Base-by-base conservation (phyloP, 306 rosid genomes). In the Quillaja saponaria region DNA sequence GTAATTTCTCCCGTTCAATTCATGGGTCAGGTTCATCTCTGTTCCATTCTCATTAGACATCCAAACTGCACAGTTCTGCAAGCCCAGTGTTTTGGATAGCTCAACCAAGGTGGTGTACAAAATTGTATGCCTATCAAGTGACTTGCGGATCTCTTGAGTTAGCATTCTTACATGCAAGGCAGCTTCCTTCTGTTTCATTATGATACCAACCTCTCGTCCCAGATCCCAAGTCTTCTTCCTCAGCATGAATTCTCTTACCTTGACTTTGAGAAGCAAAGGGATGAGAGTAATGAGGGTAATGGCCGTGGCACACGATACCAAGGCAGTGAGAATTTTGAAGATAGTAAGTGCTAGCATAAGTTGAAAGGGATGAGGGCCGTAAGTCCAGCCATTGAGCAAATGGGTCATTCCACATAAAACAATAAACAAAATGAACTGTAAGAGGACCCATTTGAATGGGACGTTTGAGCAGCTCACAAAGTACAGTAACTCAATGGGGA, bases 141-240 rank as follows among this genome's bases (percentile, higher is more conserved):
- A 90, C 77, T 90, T 94, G 12, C 99, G 99, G 72, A 94, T 94
- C 86, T 94, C 99, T 34, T 85, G 99, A 12, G 99, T 94, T 25
- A 94, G 99, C 99, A 94, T 94, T 67, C 99, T 71, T 5, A 94
- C 99, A 63, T 94, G 99, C 83, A 75, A 50, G 21, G 91, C 99
- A 15, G 91, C 90, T 76, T 94, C 97, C 57, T 60, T 80, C 79
- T 90, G 87, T 57, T 84, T 94, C 99, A 89, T 74, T 58, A 89
- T 94, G 48, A 76, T 68, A 17, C 90, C 96, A 67, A 94, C 91
- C 85, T 94, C 97, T 28, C 95, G 80, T 12, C 97, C 99, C 21
- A 94, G 96, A 78, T 94, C 99, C 99, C 99, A 78, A 8, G 99
- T 83, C 90, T 94, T 94, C 75, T 94, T 94, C 90, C 87, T 89